A percentile compares a stretch with the other conserved stretches of the same genome.
Evolutionary conservation across 768 basidiomycete genomes (phyloP).

Genomic region (Russula ochroleuca): DNA sequence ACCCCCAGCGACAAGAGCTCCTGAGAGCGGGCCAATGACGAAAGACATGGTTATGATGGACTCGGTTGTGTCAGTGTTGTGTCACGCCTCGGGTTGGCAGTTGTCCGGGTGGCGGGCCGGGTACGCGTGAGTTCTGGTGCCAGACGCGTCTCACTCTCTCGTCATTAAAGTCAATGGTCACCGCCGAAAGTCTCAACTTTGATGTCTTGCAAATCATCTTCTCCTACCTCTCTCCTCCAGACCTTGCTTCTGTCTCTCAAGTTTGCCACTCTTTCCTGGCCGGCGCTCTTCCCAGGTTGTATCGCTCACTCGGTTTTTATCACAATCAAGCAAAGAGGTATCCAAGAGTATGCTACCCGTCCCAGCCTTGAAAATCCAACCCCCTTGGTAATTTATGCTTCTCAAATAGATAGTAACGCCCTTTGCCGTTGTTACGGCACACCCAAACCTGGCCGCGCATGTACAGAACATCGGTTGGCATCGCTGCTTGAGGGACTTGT

Average conservation of each 20-base stretch:
- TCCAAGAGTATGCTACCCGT: constrained; percentile 39
- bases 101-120: neutral
- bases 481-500: constrained; percentile 3
- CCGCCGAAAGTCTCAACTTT: constrained; percentile 62
- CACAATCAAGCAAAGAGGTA: constrained; percentile 55
- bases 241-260: constrained; percentile 57
- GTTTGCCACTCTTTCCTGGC: constrained; percentile 64
- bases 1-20: constrained; percentile 63
- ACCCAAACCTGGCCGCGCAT: constrained; percentile 51
- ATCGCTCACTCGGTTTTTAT: constrained; percentile 53
- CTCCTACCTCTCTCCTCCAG: constrained; percentile 44
- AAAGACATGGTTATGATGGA: constrained; percentile 44
- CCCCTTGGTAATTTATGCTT: neutral
- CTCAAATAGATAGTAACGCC: constrained; percentile 49
- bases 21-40: constrained; percentile 62
- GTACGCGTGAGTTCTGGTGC: too few species aligned
- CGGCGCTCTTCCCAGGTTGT: constrained; percentile 59
- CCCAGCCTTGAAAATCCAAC: neutral
- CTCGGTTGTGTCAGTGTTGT: neutral
- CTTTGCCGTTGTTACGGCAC: constrained; percentile 53
- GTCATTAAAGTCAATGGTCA: constrained; percentile 44
- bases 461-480: constrained; percentile 55
- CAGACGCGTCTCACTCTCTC: too few species aligned
- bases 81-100: neutral
- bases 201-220: constrained; percentile 74